Evolutionary conservation across 805 yeast genomes (phyloP), one percentile per base, ranked within the genome.

Genomic region (Wickerhamiella sorbophila): DNA sequence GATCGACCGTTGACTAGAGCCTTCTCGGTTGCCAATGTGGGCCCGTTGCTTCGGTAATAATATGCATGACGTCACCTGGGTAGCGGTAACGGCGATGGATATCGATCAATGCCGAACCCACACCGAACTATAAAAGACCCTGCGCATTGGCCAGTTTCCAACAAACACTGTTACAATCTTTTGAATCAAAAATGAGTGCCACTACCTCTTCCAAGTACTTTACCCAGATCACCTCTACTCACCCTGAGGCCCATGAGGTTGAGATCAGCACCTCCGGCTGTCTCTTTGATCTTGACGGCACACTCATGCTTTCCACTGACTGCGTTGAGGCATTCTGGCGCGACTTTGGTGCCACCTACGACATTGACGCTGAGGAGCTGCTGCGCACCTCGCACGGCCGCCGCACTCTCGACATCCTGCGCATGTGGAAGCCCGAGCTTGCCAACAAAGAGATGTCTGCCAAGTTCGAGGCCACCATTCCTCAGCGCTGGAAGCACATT

Each of bases 251-350:
- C 29, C 18, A 34, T 5, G 27, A 36, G 15, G 36, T 42, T 8
- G 45, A 42, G 22, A 32, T 55, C 40, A 44, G 57, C 39, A 59
- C 65, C 33, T 58, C 65, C 52, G 72, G 72, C 36, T 62, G 69
- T 48, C 71, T 80, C 48, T 83, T 83, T 60, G 93, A 83, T 61
- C 74, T 85, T 42, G 94, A 83, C 59, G 93, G 93, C 40, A 82
- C 94, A 21, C 67, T 82, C 55, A 83, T 82, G 55, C 76, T 78
- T 60, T 79, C 91, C 35, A 82, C 86, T 44, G 77, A 75, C 42
- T 83, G 88, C 44, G 80, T 82, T 48, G 82, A 79, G 53, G 79
- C 74, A 54, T 74, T 80, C 63, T 82, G 91, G 91, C 72, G 72
- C 52, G 77, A 74, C 44, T 70, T 79, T 54, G 82, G 79, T 49